These are phyloP conservation scores for Phytophthora hibernalis DNA, from an alignment of 352 stramenopile genomes.

Conservation along the genomic window DNA sequence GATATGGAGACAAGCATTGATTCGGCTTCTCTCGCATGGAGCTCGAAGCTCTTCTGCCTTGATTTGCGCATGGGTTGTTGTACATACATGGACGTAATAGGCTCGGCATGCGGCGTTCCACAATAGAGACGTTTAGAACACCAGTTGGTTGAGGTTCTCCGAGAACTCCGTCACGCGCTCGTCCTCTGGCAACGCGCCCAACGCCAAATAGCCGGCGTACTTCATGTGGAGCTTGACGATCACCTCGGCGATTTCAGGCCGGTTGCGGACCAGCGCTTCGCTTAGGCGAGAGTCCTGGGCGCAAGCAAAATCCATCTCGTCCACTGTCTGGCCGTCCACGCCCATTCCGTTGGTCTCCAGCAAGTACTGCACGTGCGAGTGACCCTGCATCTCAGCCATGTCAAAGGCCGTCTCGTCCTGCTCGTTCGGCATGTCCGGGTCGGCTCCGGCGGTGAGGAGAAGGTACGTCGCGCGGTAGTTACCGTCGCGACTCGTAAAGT, in stretches of 20 bases:
- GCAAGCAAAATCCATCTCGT: constrained; percentile 73
- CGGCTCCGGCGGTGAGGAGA: constrained; percentile 80
- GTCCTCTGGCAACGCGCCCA: constrained; percentile 71
- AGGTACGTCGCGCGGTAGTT: constrained; percentile 85
- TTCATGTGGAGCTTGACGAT: constrained; percentile 85
- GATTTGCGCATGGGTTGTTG: constrained; percentile 27
- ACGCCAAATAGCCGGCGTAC: constrained; percentile 67
- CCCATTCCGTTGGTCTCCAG: constrained; percentile 82
- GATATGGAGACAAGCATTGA: constrained; percentile 35
- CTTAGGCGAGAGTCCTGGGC: constrained; percentile 67
- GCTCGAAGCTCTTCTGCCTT: constrained; percentile 24
- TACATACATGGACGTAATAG: constrained; percentile 26
- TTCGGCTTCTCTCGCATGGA: constrained; percentile 29
- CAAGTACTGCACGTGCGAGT: constrained; percentile 79
- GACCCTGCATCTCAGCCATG: constrained; percentile 66
- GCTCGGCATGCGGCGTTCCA: constrained; percentile 17
- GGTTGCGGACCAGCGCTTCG: constrained; percentile 65
- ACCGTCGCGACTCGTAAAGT: constrained; percentile 76
- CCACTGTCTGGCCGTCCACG: constrained; percentile 53
- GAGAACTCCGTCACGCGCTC: constrained; percentile 53
- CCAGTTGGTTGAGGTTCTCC: constrained; percentile 45
- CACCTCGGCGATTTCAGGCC: constrained; percentile 72
- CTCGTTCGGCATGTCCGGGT: constrained; percentile 87
- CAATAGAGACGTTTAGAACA: constrained; percentile 32
- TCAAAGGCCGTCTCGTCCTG: constrained; percentile 84